Percentiles rank a stretch among this genome's conserved stretches.
phyloP scores from a whole-genome alignment of 208 protist species.

The Acanthamoeba royreba region DNA sequence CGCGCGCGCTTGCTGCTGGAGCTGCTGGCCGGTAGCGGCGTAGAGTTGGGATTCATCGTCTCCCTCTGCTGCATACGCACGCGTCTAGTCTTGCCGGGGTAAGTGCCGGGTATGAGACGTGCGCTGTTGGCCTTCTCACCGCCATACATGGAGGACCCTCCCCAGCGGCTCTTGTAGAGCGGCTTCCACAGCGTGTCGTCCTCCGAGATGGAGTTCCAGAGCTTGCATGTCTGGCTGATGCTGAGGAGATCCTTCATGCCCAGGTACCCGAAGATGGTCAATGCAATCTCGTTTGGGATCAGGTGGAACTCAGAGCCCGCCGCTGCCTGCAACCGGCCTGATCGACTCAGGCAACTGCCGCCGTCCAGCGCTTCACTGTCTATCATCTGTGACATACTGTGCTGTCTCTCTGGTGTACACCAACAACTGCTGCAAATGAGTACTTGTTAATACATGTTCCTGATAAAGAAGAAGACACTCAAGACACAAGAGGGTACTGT shows the following conservation, averaged over 20 bases:
- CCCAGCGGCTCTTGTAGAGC: not conserved
- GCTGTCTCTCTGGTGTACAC: not conserved
- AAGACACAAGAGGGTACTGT: no score
- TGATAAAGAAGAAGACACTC: no score
- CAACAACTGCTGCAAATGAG: no score
- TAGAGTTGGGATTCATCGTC: no score
- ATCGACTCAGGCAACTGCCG: not conserved
- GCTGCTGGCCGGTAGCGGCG: no score
- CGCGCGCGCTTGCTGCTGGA: not conserved
- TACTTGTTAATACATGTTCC: no score
- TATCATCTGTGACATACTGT: not conserved
- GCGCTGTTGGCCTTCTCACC: not conserved
- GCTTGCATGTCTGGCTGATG: not conserved
- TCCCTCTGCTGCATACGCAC: no score
- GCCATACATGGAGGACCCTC: not conserved
- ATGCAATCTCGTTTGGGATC: not conserved
- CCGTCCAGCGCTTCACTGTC: not conserved
- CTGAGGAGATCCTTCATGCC: not conserved
- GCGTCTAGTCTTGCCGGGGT: no score
- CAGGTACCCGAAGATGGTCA: not conserved
- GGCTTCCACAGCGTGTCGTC: conserved; percentile 27
- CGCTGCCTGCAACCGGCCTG: not conserved
- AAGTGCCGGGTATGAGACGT: not conserved
- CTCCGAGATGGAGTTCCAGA: conserved; percentile 10
- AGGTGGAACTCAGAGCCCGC: not conserved